Evolutionary conservation across 1,284 basidiomycete genomes (phyloP).

Genomic region (Papiliotrema terrestris): DNA sequence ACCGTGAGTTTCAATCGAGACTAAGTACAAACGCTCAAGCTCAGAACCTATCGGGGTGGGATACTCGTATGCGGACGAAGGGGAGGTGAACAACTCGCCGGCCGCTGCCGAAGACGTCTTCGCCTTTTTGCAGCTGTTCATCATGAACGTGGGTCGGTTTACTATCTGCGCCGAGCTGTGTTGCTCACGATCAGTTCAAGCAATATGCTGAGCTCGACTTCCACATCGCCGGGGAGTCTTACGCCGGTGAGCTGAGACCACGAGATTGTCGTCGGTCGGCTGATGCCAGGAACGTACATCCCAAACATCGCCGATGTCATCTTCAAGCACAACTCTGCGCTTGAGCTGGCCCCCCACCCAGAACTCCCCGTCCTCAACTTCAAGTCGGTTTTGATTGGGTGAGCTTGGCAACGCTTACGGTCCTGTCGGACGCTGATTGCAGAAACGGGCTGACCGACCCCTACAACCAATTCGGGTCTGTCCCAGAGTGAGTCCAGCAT

Average conservation of each 20-base stretch:
- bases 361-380: constrained; percentile 62
- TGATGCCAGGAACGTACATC: constrained; percentile 59
- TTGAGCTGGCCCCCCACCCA: constrained; percentile 47
- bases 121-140: constrained; percentile 84
- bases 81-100: constrained; percentile 60
- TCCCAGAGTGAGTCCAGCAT: constrained; percentile 69
- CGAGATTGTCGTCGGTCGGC: background rate
- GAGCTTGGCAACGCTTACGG: constrained; percentile 55
- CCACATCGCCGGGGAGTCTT: constrained; percentile 55
- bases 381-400: constrained; percentile 72
- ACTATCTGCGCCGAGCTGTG: no score
- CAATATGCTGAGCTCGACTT: constrained; percentile 59
- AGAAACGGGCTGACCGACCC: constrained; percentile 62
- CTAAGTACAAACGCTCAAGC: constrained; percentile 5
- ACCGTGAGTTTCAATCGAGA: constrained; percentile 22
- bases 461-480: constrained; percentile 64
- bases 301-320: constrained; percentile 65
- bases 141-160: constrained; percentile 55
- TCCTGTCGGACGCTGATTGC: background rate
- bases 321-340: constrained; percentile 61
- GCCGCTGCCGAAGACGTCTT: constrained; percentile 70
- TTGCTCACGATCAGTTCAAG: constrained; percentile 47
- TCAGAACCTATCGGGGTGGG: constrained; percentile 77
- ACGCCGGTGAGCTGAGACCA: constrained; percentile 52
- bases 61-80: constrained; percentile 73